Base-by-base conservation (phyloP, 2,329 filamentous ascomycete species). In the Fusarium circinatum region DNA sequence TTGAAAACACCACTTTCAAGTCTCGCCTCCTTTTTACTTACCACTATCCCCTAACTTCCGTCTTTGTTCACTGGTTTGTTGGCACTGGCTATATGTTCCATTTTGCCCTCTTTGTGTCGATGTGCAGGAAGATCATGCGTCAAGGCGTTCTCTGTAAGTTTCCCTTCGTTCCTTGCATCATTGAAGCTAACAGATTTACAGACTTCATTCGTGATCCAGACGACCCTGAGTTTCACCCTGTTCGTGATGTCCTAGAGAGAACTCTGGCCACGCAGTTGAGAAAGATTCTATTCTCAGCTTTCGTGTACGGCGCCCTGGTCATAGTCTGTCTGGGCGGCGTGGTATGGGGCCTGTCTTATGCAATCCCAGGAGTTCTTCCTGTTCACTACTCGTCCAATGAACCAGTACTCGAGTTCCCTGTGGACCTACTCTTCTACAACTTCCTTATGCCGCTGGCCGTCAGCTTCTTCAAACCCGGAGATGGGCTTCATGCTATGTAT, bases 11-110 rank as follows among this genome's bases (percentile, higher is more conserved):
- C 2, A 95, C 93, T 1, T 83, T 98, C 58, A 88, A 89, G 72
- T 94, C 94, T 13, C 90, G 96, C 28, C 84, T 97, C 58, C 85
- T 90, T 8, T 99, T 98, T 78, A 94, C 94, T 5, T 85, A 90
- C 62, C 87, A 90, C 69, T 94, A 92, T 69, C 96, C 96, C 0
- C 88, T 96, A 75, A 98, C 95, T 2, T 98, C 96, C 20, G 90
- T 97, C 20, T 99, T 99, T 81, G 93, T 98, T 59, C 96, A 99
- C 82, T 99, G 96, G 96, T 99, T 99, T 79, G 92, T 98, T 64
- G 96, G 96, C 55, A 99, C 96, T 8, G 97, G 95, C 72, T 99
- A 99, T 83, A 99, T 99, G 97, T 99, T 99, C 84, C 96, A 99
- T 81, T 99, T 99, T 81, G 96, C 96, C 10, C 89, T 99, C 7